Percentiles rank a stretch among this genome's conserved stretches.
Conservation (phyloP, 2,329 filamentous ascomycete genomes). For the Aspergillus awamori region DNA sequence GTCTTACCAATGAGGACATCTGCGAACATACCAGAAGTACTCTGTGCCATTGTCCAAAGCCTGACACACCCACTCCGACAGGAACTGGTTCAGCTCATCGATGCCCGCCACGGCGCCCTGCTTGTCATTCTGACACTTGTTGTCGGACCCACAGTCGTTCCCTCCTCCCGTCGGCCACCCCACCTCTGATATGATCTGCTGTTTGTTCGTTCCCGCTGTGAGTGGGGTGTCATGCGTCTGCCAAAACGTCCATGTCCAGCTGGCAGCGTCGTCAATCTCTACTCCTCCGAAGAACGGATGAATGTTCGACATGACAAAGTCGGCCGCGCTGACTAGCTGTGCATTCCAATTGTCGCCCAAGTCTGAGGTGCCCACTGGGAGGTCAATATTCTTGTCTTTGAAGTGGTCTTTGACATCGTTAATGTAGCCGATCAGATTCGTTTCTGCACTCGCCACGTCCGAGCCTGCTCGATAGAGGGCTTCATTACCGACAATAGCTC, state of each 20-base stretch:
- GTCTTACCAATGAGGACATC: neutral
- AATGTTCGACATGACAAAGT: slow-evolving; percentile 94
- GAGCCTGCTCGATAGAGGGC: slow-evolving; percentile 58
- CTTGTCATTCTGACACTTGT: slow-evolving; percentile 58
- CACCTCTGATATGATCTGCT: slow-evolving; percentile 85
- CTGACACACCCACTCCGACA: slow-evolving; percentile 82
- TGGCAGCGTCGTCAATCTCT: slow-evolving; percentile 65
- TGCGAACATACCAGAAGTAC: slow-evolving; percentile 76
- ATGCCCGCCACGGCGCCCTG: slow-evolving; percentile 77
- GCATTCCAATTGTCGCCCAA: slow-evolving; percentile 84
- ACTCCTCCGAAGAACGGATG: slow-evolving; percentile 94
- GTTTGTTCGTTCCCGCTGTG: slow-evolving; percentile 62
- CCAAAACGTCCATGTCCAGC: slow-evolving; percentile 87
- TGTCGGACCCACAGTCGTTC: slow-evolving; percentile 68
- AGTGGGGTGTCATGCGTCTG: slow-evolving; percentile 66
- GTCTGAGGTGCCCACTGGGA: slow-evolving; percentile 85
- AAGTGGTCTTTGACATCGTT: slow-evolving; percentile 72
- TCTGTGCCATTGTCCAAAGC: slow-evolving; percentile 80
- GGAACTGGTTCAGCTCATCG: slow-evolving; percentile 79
- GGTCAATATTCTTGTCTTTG: slow-evolving; percentile 63
- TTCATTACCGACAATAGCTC: slow-evolving; percentile 66
- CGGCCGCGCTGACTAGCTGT: slow-evolving; percentile 68
- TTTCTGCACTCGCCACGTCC: slow-evolving; percentile 64
- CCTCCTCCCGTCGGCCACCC: slow-evolving; percentile 89
- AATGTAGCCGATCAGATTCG: slow-evolving; percentile 66